Conservation (phyloP, 257 asterid species). For the Solanum medicagineum region DNA sequence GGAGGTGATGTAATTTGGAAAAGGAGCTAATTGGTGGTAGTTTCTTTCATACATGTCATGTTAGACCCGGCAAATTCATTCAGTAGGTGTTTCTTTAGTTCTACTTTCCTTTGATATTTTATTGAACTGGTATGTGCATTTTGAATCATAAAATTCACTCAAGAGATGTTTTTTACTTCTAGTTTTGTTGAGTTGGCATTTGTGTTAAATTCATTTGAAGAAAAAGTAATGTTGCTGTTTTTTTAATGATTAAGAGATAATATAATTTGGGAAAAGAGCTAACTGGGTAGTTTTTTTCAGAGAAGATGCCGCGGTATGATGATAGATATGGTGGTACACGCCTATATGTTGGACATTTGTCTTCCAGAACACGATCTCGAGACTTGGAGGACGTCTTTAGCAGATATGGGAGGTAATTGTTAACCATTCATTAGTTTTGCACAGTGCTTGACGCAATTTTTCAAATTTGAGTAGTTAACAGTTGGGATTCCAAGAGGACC, state of each 20-base stretch:
- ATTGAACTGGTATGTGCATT: background rate
- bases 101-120: background rate
- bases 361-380: slow-evolving; percentile 46
- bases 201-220: background rate
- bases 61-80: background rate
- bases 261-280: background rate
- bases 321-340: slow-evolving; percentile 39
- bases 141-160: background rate
- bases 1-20: background rate
- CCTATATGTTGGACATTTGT: slow-evolving; percentile 47
- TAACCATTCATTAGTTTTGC: background rate
- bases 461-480: background rate
- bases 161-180: background rate
- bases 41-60: background rate
- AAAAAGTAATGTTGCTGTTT: background rate
- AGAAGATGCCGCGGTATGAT: slow-evolving; percentile 46
- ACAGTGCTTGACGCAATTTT: background rate
- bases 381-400: slow-evolving; percentile 48
- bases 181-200: background rate
- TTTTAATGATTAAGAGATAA: background rate
- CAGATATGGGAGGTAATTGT: slow-evolving; percentile 41
- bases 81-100: background rate
- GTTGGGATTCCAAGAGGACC: background rate
- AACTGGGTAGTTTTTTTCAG: slow-evolving; percentile 4
- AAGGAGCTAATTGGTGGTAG: background rate